Evolutionary conservation across 2,329 filamentous ascomycete species (phyloP).

Genomic region (Neofusicoccum ribis): DNA sequence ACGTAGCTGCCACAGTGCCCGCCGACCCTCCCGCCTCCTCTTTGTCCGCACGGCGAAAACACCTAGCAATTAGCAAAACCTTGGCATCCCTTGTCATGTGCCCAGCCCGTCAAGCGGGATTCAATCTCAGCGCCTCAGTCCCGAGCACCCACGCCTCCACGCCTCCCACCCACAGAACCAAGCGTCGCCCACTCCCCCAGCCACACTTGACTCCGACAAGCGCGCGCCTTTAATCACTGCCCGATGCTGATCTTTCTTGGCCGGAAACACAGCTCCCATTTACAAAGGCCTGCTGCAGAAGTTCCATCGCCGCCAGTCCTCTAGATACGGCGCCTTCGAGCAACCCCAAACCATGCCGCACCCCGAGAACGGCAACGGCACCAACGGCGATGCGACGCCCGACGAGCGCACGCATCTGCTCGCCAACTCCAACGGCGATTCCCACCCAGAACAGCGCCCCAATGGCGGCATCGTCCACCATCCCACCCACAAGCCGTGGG

Average conservation of each 20-base stretch:
- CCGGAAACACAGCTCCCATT: background rate
- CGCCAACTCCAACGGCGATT: background rate
- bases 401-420: constrained; percentile 10
- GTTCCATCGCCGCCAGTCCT: constrained; percentile 15
- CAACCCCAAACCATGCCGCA: constrained; percentile 9
- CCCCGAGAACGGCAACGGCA: constrained; percentile 12
- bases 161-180: background rate
- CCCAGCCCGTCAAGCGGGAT: background rate
- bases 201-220: background rate
- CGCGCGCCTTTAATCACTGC: background rate
- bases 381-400: background rate
- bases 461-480: background rate
- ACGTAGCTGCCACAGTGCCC: background rate
- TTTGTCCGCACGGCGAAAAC: constrained; percentile 7
- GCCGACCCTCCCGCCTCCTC: background rate
- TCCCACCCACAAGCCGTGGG: constrained; percentile 1
- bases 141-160: constrained; percentile 4
- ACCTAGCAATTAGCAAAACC: constrained; percentile 10
- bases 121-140: constrained; percentile 6
- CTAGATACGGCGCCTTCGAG: background rate
- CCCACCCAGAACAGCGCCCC: background rate
- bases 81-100: constrained; percentile 12
- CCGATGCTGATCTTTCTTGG: constrained; percentile 15
- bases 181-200: background rate
- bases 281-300: constrained; percentile 18